phyloP scores from a whole-genome alignment of 805 yeast species.

The Yarrowia sp. region DNA sequence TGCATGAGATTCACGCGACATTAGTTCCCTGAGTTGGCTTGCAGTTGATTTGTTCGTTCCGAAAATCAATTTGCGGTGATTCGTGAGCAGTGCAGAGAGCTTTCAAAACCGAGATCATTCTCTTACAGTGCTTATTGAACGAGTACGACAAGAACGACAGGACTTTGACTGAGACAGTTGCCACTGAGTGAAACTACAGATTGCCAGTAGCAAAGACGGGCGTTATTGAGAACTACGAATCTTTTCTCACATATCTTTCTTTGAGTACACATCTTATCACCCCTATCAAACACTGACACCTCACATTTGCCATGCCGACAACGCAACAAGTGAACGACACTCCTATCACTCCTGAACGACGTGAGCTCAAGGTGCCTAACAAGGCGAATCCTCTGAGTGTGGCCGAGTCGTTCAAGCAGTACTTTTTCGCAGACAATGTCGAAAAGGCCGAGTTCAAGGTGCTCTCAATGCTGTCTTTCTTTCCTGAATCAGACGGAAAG shows the following conservation, averaged over 20 bases:
- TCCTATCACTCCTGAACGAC: constrained; percentile 16
- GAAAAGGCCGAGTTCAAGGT: constrained; percentile 53
- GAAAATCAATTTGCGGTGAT: too few relatives aligned
- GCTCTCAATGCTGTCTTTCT: constrained; percentile 57
- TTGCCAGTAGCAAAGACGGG: too few relatives aligned
- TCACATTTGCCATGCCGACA: not conserved
- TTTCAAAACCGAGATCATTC: too few relatives aligned
- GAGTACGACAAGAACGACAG: too few relatives aligned
- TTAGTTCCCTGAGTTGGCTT: not conserved
- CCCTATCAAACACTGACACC: not conserved
- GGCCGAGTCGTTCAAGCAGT: constrained; percentile 48
- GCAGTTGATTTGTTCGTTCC: too few relatives aligned
- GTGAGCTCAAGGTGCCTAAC: constrained; percentile 27
- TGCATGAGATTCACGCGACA: constrained; percentile 6
- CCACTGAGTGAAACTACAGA: too few relatives aligned
- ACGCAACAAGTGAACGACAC: constrained; percentile 21
- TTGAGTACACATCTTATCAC: too few relatives aligned
- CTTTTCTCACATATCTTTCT: too few relatives aligned
- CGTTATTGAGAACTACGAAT: too few relatives aligned
- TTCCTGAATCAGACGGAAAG: constrained; percentile 21
- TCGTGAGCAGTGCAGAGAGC: too few relatives aligned
- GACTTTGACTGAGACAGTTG: too few relatives aligned
- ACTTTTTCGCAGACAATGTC: constrained; percentile 47
- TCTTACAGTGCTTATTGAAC: too few relatives aligned
- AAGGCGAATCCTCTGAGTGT: constrained; percentile 40